A percentile compares a stretch with the other conserved stretches of the same genome.
These are phyloP conservation scores for Schizonepeta tenuifolia DNA, from an alignment of 257 asterid species.

Conservation along the genomic window DNA sequence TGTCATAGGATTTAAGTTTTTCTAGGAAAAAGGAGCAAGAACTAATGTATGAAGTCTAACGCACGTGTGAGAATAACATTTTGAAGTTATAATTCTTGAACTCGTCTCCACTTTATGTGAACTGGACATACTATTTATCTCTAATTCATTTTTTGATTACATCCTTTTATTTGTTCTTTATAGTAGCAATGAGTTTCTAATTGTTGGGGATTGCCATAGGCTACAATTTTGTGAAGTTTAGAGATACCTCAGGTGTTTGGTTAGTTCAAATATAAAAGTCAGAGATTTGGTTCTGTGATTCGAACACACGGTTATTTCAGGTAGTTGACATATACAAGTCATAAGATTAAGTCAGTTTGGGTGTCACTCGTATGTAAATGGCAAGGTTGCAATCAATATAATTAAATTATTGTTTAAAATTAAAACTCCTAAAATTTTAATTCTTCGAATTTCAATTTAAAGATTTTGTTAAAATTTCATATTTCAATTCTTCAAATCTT, in stretches of 20 bases:
- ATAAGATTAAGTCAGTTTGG: no score
- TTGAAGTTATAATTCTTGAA: neutral
- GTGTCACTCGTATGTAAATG: conserved; percentile 1
- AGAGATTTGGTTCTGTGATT: neutral
- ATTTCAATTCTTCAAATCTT: no score
- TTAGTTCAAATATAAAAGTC: conserved; percentile 9
- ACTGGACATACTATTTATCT: neutral
- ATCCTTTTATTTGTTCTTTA: conserved; percentile 3
- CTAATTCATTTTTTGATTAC: no score
- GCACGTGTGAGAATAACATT: neutral
- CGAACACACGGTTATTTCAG: neutral
- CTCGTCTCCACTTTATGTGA: neutral
- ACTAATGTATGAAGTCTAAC: neutral
- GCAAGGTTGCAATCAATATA: neutral
- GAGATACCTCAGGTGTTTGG: neutral
- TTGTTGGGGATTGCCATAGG: neutral
- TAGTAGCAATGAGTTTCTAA: neutral
- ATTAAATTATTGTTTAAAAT: no score
- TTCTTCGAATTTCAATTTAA: no score
- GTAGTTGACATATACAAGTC: conserved; percentile 5
- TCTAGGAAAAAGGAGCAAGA: neutral
- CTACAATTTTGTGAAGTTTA: conserved; percentile 1
- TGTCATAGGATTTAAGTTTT: neutral
- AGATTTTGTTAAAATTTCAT: no score
- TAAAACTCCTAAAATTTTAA: no score